Evolutionary conservation across 805 yeast genomes (phyloP), one percentile per base, ranked within the genome.

Genomic region (Starmerella asiatica): DNA sequence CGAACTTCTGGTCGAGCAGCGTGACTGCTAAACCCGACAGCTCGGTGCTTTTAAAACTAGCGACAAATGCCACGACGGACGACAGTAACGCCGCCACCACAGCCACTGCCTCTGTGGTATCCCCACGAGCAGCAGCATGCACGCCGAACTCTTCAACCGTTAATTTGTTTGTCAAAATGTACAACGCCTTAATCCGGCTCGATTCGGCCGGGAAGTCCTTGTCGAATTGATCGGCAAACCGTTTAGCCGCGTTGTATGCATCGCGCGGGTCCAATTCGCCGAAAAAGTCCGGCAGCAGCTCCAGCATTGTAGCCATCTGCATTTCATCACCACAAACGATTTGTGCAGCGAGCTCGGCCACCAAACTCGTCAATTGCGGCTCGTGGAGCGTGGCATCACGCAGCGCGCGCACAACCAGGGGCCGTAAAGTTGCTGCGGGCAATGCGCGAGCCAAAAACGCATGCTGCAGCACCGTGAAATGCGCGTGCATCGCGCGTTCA

Each of bases 1-100:
- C 55, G 29, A 37, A 39, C 43, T 56, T 36, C 64, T 65, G 37
- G 12, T 82, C 73, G 41, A 91, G 65, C 29, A 91, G 75, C 0
- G 94, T 78, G 12, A 82, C 75, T 0, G 93, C 76, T 47, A 91
- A 67, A 3, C 80, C 76, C 15, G 80, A 73, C 23, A 88, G 79
- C 15, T 81, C 70, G 40, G 73, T 75, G 47, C 80, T 91, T 21
- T 39, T 27, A 29, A 47, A 41, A 12, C 40, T 24, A 18, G 37
- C 38, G 6, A 47, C 53, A 30, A 48, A 32, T 5, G 45, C 49
- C n/a, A 50, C 48, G 5, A 50, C 24, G 8, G 47, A 44, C 14
- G 49, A 38, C 8, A 52, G 41, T 5, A 52, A 36, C n/a, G 51
- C 26, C 6, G 50, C 45, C 8, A 48, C 46, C 24, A 32, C 41